Percentiles rank a stretch among this genome's conserved stretches.
These are phyloP conservation scores for Naganishia randhawae DNA, from an alignment of 768 basidiomycete species.

Conservation along the genomic window DNA sequence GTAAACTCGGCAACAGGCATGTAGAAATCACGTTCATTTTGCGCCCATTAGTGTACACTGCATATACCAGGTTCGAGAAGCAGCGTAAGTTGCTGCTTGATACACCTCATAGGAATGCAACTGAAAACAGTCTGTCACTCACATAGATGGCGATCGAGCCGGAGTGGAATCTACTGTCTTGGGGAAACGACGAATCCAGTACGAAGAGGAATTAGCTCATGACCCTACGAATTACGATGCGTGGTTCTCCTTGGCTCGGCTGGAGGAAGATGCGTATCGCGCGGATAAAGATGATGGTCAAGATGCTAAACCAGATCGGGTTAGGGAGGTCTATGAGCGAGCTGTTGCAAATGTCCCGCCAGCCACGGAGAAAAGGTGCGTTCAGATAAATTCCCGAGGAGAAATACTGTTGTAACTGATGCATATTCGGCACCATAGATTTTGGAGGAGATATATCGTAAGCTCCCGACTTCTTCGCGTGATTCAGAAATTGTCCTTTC, in stretches of 20 bases:
- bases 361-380: constrained; percentile 80
- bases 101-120: background rate
- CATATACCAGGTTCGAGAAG: constrained; percentile 97
- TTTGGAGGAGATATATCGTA: constrained; percentile 54
- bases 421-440: constrained; percentile 28
- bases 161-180: constrained; percentile 90
- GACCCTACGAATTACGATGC: constrained; percentile 93
- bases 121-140: background rate
- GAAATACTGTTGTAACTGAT: background rate
- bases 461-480: background rate
- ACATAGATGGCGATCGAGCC: constrained; percentile 66
- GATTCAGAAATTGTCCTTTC: background rate
- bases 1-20: constrained; percentile 14
- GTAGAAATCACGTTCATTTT: background rate
- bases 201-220: constrained; percentile 89
- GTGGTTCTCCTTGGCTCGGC: constrained; percentile 92
- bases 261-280: constrained; percentile 82
- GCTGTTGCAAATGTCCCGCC: constrained; percentile 95
- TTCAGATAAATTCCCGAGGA: background rate
- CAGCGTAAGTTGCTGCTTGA: constrained; percentile 56
- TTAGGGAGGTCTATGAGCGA: constrained; percentile 90
- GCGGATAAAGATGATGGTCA: constrained; percentile 64
- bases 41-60: constrained; percentile 64
- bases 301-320: constrained; percentile 57
- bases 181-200: constrained; percentile 96